Percentiles rank a stretch among this genome's conserved stretches.
These are phyloP conservation scores for Vinca minor DNA, from an alignment of 257 asterid species.

Conservation along the genomic window DNA sequence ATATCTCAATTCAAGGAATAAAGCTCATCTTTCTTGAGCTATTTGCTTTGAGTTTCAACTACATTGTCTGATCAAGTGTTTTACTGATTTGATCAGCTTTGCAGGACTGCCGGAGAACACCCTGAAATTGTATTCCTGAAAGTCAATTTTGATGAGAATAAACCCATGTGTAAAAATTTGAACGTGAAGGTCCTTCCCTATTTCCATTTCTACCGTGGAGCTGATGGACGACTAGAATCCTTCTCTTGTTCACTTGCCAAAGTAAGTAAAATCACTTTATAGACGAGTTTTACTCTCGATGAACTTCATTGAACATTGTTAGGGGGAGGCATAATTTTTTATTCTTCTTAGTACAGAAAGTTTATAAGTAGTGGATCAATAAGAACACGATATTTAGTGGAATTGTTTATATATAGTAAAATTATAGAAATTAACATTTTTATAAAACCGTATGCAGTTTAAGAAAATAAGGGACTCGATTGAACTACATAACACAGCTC, in stretches of 20 bases:
- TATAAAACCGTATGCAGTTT: slow-evolving; percentile 40
- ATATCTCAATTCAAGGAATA: not conserved
- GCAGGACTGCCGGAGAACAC: slow-evolving; percentile 71
- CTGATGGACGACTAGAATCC: slow-evolving; percentile 84
- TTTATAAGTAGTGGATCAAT: not conserved
- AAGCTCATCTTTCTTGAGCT: not conserved
- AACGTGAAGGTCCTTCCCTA: slow-evolving; percentile 87
- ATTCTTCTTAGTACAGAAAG: not conserved
- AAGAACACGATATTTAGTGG: not conserved
- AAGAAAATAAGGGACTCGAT: slow-evolving; percentile 85
- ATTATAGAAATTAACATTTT: not conserved
- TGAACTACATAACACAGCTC: slow-evolving; percentile 62
- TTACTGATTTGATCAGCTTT: slow-evolving; percentile 41
- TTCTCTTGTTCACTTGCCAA: slow-evolving; percentile 92
- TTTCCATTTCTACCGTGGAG: slow-evolving; percentile 95
- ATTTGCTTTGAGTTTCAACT: not conserved
- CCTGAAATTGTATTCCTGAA: slow-evolving; percentile 69
- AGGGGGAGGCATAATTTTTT: not conserved
- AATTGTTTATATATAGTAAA: not conserved
- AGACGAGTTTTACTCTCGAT: no score
- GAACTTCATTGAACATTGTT: not conserved
- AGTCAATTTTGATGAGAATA: slow-evolving; percentile 83
- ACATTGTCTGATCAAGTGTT: slow-evolving; percentile 1
- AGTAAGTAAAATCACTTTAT: slow-evolving; percentile 35
- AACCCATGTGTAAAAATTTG: slow-evolving; percentile 85